A percentile compares a stretch with the other conserved stretches of the same genome.
These are phyloP conservation scores for Lecanicillium sp. DNA, from an alignment of 2,329 filamentous ascomycete genomes.

Conservation along the genomic window DNA sequence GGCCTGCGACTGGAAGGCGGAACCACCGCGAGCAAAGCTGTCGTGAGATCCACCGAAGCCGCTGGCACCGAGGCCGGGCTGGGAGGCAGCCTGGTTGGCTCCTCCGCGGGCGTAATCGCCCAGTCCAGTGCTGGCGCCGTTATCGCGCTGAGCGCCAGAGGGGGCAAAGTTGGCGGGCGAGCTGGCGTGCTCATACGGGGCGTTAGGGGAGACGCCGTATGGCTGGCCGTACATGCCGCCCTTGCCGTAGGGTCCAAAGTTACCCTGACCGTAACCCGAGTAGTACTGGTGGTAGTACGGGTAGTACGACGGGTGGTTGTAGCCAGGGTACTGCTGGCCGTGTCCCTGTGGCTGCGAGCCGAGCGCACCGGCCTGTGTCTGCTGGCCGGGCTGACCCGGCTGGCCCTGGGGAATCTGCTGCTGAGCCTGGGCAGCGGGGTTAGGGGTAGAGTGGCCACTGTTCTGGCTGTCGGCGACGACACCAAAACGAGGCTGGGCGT, in stretches of 20 bases:
- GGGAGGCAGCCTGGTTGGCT: conserved; percentile 43
- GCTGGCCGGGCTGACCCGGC: conserved; percentile 38
- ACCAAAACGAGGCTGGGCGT: conserved; percentile 54
- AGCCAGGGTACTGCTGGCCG: conserved; percentile 42
- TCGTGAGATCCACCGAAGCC: conserved; percentile 51
- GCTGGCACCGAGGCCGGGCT: conserved; percentile 44
- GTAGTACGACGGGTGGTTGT: conserved; percentile 54
- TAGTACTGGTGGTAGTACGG: conserved; percentile 59
- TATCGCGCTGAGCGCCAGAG: conserved; percentile 48
- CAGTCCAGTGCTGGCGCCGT: conserved; percentile 43
- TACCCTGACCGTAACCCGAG: conserved; percentile 48
- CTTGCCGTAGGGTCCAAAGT: conserved; percentile 49
- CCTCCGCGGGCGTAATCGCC: conserved; percentile 49
- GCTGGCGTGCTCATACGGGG: conserved; percentile 50
- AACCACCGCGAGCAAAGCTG: conserved; percentile 46
- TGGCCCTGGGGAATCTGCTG: conserved; percentile 35
- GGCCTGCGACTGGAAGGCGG: conserved; percentile 49
- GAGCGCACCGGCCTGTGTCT: conserved; percentile 38
- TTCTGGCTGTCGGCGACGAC: conserved; percentile 63
- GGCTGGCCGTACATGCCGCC: conserved; percentile 49
- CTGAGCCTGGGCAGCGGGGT: conserved; percentile 60
- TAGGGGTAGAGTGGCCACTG: conserved; percentile 87
- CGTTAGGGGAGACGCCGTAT: conserved; percentile 51
- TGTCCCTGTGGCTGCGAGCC: conserved; percentile 41
- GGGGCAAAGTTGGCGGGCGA: conserved; percentile 51